Base-by-base conservation (phyloP, 139 green algal genomes). In the Mesotaenium endlicherianum region DNA sequence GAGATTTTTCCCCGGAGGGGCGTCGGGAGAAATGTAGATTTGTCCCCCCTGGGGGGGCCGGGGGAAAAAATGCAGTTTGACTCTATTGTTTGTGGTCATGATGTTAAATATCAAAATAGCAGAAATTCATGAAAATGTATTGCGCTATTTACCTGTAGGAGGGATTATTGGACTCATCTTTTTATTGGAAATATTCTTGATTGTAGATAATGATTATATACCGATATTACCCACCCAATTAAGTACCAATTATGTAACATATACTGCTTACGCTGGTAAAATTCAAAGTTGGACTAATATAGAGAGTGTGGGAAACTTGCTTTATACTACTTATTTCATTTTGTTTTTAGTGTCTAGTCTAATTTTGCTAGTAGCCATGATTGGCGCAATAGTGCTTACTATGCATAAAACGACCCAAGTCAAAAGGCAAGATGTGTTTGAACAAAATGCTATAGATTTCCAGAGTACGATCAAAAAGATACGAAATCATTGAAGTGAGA, bases 1-100 rank as follows among this genome's bases (percentile, higher is more conserved):
- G n/a, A n/a, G n/a, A n/a, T n/a, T n/a, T n/a, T n/a, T n/a, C n/a
- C n/a, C n/a, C n/a, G n/a, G n/a, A n/a, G n/a, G n/a, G n/a, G n/a
- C n/a, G n/a, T n/a, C n/a, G n/a, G n/a, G n/a, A n/a, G n/a, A n/a
- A n/a, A n/a, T n/a, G n/a, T n/a, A n/a, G n/a, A n/a, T n/a, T n/a
- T n/a, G n/a, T n/a, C n/a, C n/a, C n/a, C n/a, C n/a, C n/a, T n/a
- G n/a, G n/a, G n/a, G n/a, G n/a, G n/a, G n/a, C n/a, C n/a, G n/a
- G n/a, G n/a, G n/a, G n/a, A n/a, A n/a, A n/a, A n/a, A n/a, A n/a
- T n/a, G n/a, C n/a, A n/a, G n/a, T n/a, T n/a, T n/a, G n/a, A n/a
- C n/a, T n/a, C n/a, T 94, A 78, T 83, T 93, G 70, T 94, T 93
- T 86, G 92, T 94, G 45, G 89, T 94, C 59, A 93, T 94, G 92